Evolutionary conservation across 1,139 yeast genomes (phyloP), one percentile per base, ranked within the genome.

Genomic region (Lodderomyces theae): DNA sequence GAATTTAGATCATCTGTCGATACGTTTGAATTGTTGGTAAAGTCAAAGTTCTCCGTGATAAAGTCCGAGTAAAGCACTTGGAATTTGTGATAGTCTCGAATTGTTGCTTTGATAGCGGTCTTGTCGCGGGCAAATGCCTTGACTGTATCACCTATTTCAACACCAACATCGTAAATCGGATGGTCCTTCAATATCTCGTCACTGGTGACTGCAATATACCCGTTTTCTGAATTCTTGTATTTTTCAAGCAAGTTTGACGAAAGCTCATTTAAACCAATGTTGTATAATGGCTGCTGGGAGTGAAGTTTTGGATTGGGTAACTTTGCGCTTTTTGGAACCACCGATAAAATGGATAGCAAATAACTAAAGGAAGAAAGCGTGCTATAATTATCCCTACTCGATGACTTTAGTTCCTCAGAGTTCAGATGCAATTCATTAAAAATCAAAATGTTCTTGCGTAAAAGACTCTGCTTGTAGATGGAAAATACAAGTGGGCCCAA

Each of bases 401-500:
- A 12, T 18, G 24, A 8, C 24, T 12, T 21, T 17, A 35, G 28
- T 23, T 16, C 31, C 15, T 44, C 44, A n/a, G 13, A 18, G 24
- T 57, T 54, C 37, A 30, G 64, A 59, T 33, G 56, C 29, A 38
- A 58, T 48, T 76, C 64, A 50, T 77, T 77, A 49, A 84, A 72
- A 4, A 88, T 59, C 9, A 88, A 47, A 8, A 88, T 69, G 31
- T 81, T 69, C 46, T 81, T 76, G 16, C 94, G 66, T 23, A 85
- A 57, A 26, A 89, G 59, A 5, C 83, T 76, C 28, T 81, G 72
- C 57, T 84, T 86, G 82, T 86, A 87, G 5, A 86, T 58, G 19
- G 77, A 77, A 53, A 85, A 86, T 2, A 85, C 66, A 37, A 85
- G 62, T 0, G 96, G 95, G 0, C 96, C 96, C 43, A 85, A 64